Percentiles rank a stretch among this genome's conserved stretches.
Conservation (phyloP, 2,329 filamentous ascomycete genomes). For the Fusarium verticillioides region DNA sequence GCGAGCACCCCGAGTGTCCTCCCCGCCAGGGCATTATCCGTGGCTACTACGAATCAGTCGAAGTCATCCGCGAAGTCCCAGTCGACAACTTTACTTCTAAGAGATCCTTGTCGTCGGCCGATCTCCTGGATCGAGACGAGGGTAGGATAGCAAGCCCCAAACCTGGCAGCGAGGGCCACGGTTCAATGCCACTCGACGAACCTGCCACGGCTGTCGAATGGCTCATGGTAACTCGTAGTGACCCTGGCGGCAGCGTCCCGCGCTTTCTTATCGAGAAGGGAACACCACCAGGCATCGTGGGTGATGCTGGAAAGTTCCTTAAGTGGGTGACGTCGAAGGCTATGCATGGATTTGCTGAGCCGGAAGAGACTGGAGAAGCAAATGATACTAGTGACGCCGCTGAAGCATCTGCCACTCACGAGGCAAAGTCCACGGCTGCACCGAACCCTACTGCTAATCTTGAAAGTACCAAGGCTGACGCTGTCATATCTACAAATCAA, state of each 20-base stretch:
- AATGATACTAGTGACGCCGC: constrained; percentile 2
- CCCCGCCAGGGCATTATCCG: constrained; percentile 79
- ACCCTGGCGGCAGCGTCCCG: constrained; percentile 88
- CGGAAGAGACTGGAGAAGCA: constrained; percentile 13
- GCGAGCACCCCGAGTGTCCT: constrained; percentile 78
- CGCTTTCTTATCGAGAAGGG: constrained; percentile 92
- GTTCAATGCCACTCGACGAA: constrained; percentile 39
- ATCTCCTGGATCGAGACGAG: constrained; percentile 46
- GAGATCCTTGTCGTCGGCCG: constrained; percentile 49
- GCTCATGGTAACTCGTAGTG: constrained; percentile 92
- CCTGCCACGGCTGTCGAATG: constrained; percentile 74
- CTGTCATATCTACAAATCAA: constrained; percentile 26
- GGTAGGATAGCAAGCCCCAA: constrained; percentile 29
- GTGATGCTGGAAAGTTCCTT: constrained; percentile 83
- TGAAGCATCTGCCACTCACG: constrained; percentile 1
- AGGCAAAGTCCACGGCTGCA: constrained; percentile 2
- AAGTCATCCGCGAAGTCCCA: constrained; percentile 87
- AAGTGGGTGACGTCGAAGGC: constrained; percentile 71
- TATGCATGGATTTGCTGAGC: constrained; percentile 49
- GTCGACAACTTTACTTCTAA: constrained; percentile 55
- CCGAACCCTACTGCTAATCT: constrained; percentile 10
- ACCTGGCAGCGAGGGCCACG: constrained; percentile 26
- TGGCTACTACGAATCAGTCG: constrained; percentile 90
- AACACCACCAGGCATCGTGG: constrained; percentile 82
- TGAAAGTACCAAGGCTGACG: constrained; percentile 49